phyloP scores from a whole-genome alignment of 2,329 filamentous ascomycete species.

The Colletotrichum aenigma region DNA sequence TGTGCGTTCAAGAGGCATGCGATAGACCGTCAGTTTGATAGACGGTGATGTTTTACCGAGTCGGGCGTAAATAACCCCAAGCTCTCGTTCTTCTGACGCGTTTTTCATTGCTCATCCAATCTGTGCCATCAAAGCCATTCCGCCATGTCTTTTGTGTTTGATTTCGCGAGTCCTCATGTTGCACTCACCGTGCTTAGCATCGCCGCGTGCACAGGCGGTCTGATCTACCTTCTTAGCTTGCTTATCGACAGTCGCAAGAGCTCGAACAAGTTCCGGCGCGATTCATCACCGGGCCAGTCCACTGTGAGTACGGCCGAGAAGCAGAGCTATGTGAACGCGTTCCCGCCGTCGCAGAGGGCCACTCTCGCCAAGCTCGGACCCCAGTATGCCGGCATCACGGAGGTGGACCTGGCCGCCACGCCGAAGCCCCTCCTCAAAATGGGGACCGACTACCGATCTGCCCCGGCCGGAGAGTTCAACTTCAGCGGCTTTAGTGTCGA shows the following conservation, averaged over 20 bases:
- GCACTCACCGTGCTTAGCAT: not conserved
- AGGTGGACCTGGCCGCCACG: constrained; percentile 13
- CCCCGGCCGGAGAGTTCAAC: constrained; percentile 50
- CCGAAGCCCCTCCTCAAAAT: constrained; percentile 32
- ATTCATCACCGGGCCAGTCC: not conserved
- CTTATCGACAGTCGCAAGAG: not conserved
- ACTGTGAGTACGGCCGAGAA: not conserved
- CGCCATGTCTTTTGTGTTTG: not conserved
- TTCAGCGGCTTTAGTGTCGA: constrained; percentile 72
- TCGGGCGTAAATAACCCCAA: not conserved
- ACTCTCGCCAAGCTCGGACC: constrained; percentile 17
- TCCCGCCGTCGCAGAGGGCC: constrained; percentile 29
- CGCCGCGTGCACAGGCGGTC: not conserved
- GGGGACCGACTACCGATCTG: constrained; percentile 36
- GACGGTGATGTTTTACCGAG: not conserved
- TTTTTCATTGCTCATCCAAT: not conserved
- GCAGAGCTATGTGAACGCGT: constrained; percentile 27
- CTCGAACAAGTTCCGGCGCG: not conserved
- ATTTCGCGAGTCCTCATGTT: not conserved
- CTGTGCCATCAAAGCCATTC: not conserved
- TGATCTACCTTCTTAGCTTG: not conserved
- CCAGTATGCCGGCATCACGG: not conserved
- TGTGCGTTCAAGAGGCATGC: not conserved
- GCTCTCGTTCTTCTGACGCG: not conserved
- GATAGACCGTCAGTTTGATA: not conserved